Conservation (phyloP, 2,329 filamentous ascomycete species). For the Aspergillus costaricaensis region DNA sequence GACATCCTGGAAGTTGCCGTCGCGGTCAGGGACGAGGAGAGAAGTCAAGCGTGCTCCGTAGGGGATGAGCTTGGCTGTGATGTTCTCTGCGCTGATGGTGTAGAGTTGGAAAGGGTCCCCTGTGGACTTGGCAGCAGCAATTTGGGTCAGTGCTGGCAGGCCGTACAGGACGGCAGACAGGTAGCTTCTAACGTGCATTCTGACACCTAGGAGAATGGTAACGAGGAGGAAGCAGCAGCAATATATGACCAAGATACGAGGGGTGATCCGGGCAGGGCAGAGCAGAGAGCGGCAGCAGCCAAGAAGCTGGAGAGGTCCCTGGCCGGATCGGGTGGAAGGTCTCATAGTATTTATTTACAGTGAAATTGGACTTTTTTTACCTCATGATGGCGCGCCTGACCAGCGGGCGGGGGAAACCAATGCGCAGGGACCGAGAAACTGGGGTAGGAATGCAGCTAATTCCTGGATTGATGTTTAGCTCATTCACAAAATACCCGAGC, state of each 20-base stretch:
- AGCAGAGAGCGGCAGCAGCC: slow-evolving; percentile 30
- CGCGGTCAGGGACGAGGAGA: slow-evolving; percentile 52
- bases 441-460: slow-evolving; percentile 22
- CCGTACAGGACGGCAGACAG: slow-evolving; percentile 36
- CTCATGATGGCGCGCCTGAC: slow-evolving; percentile 24
- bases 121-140: slow-evolving; percentile 11
- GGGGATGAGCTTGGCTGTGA: slow-evolving; percentile 51
- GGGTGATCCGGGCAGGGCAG: slow-evolving; percentile 32
- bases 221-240: slow-evolving; percentile 33
- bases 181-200: slow-evolving; percentile 41
- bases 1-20: slow-evolving; percentile 53
- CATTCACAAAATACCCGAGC: slow-evolving; percentile 21
- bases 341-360: slow-evolving; percentile 21
- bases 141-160: slow-evolving; percentile 32
- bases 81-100: slow-evolving; percentile 50
- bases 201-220: slow-evolving; percentile 31
- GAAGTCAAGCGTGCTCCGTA: slow-evolving; percentile 52
- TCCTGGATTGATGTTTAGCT: slow-evolving; percentile 21
- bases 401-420: slow-evolving; percentile 18
- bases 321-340: slow-evolving; percentile 19
- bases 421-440: slow-evolving; percentile 16
- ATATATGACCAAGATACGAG: slow-evolving; percentile 32
- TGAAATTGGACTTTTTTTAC: slow-evolving; percentile 6
- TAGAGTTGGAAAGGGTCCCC: slow-evolving; percentile 45
- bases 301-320: slow-evolving; percentile 23